A percentile compares a stretch with the other conserved stretches of the same genome.
These are phyloP conservation scores for Adansonia digitata DNA, from an alignment of 345 rosid genomes.

Conservation along the genomic window DNA sequence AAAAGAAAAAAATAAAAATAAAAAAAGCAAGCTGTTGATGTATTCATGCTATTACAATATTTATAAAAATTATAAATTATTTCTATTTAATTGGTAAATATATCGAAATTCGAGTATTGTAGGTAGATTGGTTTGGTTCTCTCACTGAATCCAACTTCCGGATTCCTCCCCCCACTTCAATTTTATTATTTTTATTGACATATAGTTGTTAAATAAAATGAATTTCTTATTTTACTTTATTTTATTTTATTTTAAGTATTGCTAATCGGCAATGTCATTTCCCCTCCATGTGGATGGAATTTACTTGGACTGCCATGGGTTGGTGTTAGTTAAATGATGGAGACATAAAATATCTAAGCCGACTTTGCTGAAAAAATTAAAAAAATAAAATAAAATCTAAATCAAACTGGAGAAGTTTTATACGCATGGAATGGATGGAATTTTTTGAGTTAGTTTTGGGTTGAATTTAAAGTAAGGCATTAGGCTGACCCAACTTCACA, in stretches of 20 bases:
- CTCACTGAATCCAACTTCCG: background rate
- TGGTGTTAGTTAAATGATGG: conserved; percentile 7
- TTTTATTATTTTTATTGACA: background rate
- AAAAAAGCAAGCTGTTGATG: background rate
- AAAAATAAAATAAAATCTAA: no score
- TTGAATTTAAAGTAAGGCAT: no score
- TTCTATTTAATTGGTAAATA: background rate
- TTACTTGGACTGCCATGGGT: conserved; percentile 20
- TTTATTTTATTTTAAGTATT: background rate
- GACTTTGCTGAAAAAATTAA: conserved; percentile 15
- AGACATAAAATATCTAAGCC: conserved; percentile 16
- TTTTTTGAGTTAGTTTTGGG: no score
- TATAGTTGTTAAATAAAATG: background rate
- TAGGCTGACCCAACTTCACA: no score
- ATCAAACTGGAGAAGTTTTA: no score
- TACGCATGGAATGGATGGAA: no score
- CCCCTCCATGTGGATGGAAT: conserved; percentile 7
- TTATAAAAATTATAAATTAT: background rate
- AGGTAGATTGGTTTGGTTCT: background rate
- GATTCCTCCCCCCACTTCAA: background rate
- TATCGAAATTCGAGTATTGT: background rate
- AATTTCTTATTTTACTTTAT: background rate
- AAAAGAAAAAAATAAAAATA: no score
- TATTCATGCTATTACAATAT: background rate
- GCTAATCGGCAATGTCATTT: background rate